phyloP scores from a whole-genome alignment of 1,284 basidiomycete genomes.

The Trichosporon ovoides region DNA sequence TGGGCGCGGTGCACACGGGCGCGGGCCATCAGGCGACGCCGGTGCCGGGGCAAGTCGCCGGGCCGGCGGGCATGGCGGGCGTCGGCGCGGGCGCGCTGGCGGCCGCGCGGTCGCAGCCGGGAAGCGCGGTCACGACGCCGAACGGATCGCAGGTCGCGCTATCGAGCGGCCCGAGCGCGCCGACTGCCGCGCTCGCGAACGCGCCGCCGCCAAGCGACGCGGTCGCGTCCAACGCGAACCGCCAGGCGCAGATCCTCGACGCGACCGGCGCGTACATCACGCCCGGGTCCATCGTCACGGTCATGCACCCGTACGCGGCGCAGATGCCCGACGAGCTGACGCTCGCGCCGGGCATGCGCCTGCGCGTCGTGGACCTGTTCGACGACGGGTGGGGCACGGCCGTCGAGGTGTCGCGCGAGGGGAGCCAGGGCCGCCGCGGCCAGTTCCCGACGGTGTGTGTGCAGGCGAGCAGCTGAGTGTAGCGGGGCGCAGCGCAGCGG shows the following conservation, averaged over 20 bases:
- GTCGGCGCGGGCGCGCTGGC: not conserved
- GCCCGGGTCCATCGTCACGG: conserved; percentile 6
- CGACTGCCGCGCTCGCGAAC: not conserved
- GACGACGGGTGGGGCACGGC: conserved; percentile 48
- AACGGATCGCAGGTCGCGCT: not conserved
- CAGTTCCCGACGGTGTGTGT: conserved; percentile 44
- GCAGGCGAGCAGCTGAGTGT: not conserved
- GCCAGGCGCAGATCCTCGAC: conserved; percentile 4
- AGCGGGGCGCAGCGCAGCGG: not conserved
- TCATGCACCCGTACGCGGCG: conserved; percentile 31
- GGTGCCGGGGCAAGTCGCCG: not conserved
- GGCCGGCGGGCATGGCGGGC: not conserved
- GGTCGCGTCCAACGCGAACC: not conserved
- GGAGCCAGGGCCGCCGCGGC: conserved; percentile 37
- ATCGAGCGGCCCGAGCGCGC: not conserved
- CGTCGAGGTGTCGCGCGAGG: conserved; percentile 15
- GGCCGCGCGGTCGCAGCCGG: not conserved
- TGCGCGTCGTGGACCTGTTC: conserved; percentile 39
- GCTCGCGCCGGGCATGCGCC: conserved; percentile 42
- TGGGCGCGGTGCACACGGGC: not conserved
- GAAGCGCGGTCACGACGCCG: not conserved
- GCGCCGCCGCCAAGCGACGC: not conserved
- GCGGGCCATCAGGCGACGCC: not conserved
- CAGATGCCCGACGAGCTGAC: conserved; percentile 45
- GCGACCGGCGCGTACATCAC: conserved; percentile 7